Conservation (phyloP, 2,329 filamentous ascomycete species). For the Colletotrichum kahawae region DNA sequence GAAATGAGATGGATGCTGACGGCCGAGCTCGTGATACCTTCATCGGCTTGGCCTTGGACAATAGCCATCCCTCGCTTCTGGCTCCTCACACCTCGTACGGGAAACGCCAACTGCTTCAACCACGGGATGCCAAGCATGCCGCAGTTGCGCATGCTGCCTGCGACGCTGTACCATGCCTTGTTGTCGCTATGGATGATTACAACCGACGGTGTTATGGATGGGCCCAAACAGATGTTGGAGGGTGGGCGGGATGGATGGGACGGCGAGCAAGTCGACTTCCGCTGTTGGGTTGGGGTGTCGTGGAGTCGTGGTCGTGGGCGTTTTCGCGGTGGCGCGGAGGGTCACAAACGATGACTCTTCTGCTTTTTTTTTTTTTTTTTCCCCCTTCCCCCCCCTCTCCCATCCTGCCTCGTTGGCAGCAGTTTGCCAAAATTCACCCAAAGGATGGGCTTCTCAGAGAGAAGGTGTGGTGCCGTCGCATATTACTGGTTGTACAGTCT, state of each 20-base stretch:
- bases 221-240: background rate
- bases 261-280: background rate
- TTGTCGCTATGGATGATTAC: background rate
- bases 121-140: background rate
- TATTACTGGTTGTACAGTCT: constrained; percentile 6
- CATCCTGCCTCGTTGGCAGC: constrained; percentile 5
- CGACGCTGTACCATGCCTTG: background rate
- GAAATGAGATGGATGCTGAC: background rate
- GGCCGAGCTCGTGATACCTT: constrained; percentile 16
- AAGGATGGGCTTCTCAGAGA: constrained; percentile 7
- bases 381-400: background rate
- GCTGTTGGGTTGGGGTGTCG: background rate
- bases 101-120: background rate
- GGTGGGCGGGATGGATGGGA: background rate
- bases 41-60: background rate
- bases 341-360: background rate
- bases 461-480: constrained; percentile 14
- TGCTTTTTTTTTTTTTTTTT: background rate
- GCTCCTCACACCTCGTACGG: background rate
- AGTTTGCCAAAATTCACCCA: background rate
- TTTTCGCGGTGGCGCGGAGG: constrained; percentile 4
- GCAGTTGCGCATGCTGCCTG: background rate
- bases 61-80: background rate
- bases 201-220: background rate
- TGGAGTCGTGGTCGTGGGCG: background rate